Percentiles rank a stretch among this genome's conserved stretches.
These are phyloP conservation scores for Pseudocercospora eumusae DNA, from an alignment of 2,329 filamentous ascomycete species.

Conservation along the genomic window DNA sequence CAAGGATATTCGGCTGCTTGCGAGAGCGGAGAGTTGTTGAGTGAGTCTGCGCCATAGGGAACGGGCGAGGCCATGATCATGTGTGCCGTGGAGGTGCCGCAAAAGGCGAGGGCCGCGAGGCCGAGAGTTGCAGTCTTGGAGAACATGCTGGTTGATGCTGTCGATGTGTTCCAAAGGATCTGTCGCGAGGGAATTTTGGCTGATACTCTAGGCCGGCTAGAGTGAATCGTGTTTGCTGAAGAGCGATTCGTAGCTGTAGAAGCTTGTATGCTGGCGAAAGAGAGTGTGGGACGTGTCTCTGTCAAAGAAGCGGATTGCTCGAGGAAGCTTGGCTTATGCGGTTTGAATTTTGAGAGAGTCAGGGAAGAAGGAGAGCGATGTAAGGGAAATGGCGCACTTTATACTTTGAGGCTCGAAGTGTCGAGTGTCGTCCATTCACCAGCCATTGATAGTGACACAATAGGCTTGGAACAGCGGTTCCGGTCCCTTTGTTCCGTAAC, in stretches of 20 bases:
- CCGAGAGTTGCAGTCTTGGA: conserved; percentile 11
- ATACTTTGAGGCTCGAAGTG: conserved; percentile 17
- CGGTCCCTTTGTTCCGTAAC: conserved; percentile 9
- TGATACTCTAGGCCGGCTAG: conserved; percentile 29
- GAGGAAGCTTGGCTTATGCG: conserved; percentile 10
- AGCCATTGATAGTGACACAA: conserved; percentile 22
- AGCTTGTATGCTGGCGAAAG: conserved; percentile 15
- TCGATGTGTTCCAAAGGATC: conserved; percentile 3
- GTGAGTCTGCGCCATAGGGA: conserved; percentile 59
- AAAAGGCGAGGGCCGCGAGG: conserved; percentile 42
- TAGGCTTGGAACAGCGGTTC: conserved; percentile 18
- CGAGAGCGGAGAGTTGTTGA: conserved; percentile 65
- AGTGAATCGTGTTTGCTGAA: conserved; percentile 19
- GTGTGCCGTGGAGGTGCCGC: conserved; percentile 63
- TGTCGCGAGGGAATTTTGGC: conserved; percentile 12
- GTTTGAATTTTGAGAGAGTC: conserved; percentile 3
- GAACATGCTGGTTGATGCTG: conserved; percentile 22
- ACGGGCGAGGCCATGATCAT: conserved; percentile 70
- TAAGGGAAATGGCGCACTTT: conserved; percentile 8
- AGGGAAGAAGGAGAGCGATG: conserved; percentile 12
- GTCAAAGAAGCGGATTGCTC: conserved; percentile 12
- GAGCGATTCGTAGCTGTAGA: conserved; percentile 15
- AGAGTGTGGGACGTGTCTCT: conserved; percentile 17
- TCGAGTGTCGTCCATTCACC: conserved; percentile 20
- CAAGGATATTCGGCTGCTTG: too few species aligned